These are phyloP conservation scores for Cyclotella kingstonii DNA, from an alignment of 108 stramenopile species.

Conservation along the genomic window DNA sequence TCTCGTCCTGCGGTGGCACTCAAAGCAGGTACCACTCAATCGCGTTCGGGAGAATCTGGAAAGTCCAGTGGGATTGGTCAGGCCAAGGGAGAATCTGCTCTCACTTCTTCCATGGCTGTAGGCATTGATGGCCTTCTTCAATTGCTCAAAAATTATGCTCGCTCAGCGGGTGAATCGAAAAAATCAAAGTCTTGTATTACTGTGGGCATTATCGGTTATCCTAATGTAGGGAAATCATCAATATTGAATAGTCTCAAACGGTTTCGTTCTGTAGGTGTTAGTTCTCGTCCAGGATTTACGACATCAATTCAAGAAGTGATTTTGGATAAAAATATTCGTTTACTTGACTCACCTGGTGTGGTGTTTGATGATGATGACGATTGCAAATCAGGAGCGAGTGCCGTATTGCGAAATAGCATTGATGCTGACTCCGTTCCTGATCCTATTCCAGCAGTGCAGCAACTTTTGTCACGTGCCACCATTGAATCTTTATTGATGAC, in stretches of 20 bases:
- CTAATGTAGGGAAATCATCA: conserved; percentile 94
- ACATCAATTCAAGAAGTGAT: conserved; percentile 95
- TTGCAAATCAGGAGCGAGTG: conserved; percentile 55
- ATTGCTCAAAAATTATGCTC: conserved; percentile 97
- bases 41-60: conserved; percentile 46
- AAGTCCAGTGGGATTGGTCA: conserved; percentile 60
- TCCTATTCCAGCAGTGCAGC: conserved; percentile 87
- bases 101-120: conserved; percentile 62
- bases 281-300: conserved; percentile 95
- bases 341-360: conserved; percentile 98
- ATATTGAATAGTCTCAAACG: conserved; percentile 96
- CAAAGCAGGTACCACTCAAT: conserved; percentile 72
- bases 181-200: conserved; percentile 87
- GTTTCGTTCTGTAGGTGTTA: conserved; percentile 91
- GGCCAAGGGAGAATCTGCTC: conserved; percentile 49
- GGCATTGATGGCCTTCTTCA: conserved; percentile 95
- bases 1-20: conserved; percentile 93
- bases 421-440: conserved; percentile 92
- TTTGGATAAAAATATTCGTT: conserved; percentile 92
- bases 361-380: conserved; percentile 85
- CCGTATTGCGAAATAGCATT: conserved; percentile 90
- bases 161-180: conserved; percentile 55
- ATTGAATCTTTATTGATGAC: conserved; percentile 90
- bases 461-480: conserved; percentile 82
- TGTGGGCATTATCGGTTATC: conserved; percentile 88